phyloP scores from a whole-genome alignment of 257 asterid genomes.

The Cruciata laevipes region DNA sequence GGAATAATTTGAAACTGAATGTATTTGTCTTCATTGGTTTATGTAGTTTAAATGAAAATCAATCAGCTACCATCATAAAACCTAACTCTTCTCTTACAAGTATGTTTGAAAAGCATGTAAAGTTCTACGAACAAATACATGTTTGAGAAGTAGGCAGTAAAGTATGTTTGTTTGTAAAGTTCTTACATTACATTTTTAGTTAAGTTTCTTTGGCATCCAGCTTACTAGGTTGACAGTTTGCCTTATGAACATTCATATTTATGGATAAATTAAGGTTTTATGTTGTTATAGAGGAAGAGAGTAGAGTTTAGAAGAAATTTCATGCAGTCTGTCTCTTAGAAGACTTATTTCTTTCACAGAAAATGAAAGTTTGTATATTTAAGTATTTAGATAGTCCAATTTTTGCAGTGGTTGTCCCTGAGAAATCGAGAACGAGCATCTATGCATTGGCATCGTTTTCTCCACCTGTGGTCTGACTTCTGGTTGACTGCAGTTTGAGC shows the following conservation, averaged over 20 bases:
- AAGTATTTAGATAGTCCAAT: constrained; percentile 53
- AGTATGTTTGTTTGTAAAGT: too few species aligned
- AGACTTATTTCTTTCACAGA: neutral
- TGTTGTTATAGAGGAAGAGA: too few species aligned
- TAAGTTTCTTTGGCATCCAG: neutral
- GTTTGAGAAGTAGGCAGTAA: too few species aligned
- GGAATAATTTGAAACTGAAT: too few species aligned
- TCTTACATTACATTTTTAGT: neutral
- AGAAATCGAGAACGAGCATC: constrained; percentile 58
- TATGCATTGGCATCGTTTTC: constrained; percentile 77
- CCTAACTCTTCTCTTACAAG: too few species aligned
- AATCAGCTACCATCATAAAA: too few species aligned
- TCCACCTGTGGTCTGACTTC: constrained; percentile 75
- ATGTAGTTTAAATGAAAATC: too few species aligned
- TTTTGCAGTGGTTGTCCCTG: constrained; percentile 82
- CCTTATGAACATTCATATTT: neutral
- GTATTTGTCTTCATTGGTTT: too few species aligned
- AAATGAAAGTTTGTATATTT: constrained; percentile 13
- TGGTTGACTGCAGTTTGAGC: constrained; percentile 59
- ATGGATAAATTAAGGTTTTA: neutral
- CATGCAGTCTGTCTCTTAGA: neutral
- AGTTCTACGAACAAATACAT: too few species aligned
- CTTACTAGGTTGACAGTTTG: neutral
- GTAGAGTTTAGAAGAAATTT: neutral
- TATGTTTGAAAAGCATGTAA: too few species aligned